These are phyloP conservation scores for Brassica carinata DNA, from an alignment of 345 rosid species.

Conservation along the genomic window DNA sequence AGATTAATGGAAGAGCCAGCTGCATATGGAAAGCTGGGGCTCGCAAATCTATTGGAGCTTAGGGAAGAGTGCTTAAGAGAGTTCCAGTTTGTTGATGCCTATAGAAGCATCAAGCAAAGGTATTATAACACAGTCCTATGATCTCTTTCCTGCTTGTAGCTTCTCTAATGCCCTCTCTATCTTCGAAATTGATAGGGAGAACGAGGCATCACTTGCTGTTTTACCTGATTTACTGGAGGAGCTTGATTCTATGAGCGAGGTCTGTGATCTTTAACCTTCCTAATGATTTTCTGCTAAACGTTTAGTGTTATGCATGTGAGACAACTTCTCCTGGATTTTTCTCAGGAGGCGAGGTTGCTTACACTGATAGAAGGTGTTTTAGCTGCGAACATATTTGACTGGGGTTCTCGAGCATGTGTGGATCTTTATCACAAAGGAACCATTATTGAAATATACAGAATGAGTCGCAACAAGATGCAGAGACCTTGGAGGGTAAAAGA, in stretches of 20 bases:
- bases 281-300: neutral
- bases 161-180: constrained; percentile 18
- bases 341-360: constrained; percentile 89
- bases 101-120: constrained; percentile 97
- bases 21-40: constrained; percentile 94
- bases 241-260: constrained; percentile 91
- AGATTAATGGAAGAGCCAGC: constrained; percentile 99
- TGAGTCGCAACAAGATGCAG: constrained; percentile 99
- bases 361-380: constrained; percentile 92
- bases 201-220: constrained; percentile 98
- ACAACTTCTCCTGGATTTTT: constrained; percentile 28
- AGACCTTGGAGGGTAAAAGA: constrained; percentile 92
- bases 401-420: constrained; percentile 99
- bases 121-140: constrained; percentile 23
- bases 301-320: neutral
- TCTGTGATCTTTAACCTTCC: constrained; percentile 35
- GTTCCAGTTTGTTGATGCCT: constrained; percentile 92
- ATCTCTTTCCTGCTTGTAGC: constrained; percentile 8
- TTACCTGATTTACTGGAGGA: constrained; percentile 83
- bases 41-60: constrained; percentile 96
- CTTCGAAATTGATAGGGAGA: constrained; percentile 64
- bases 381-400: constrained; percentile 98
- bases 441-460: constrained; percentile 95
- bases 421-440: constrained; percentile 98
- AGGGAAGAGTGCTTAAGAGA: constrained; percentile 99